phyloP scores from a whole-genome alignment of 352 stramenopile species.

The Aphanomyces invadans region DNA sequence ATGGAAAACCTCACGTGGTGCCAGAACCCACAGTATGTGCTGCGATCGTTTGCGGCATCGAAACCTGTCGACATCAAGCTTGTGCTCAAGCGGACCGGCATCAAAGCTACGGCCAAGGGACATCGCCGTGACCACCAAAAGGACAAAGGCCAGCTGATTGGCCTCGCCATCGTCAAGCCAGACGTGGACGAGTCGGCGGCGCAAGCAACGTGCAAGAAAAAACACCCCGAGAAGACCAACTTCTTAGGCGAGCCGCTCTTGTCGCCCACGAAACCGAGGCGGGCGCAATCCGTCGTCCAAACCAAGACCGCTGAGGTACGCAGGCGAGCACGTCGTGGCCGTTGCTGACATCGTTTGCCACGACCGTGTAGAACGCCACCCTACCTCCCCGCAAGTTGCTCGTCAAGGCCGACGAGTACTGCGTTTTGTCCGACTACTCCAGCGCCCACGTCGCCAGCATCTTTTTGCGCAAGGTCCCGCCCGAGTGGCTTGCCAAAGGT shows the following conservation, averaged over 20 bases:
- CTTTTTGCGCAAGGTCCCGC: slow-evolving; percentile 54
- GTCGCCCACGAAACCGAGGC: slow-evolving; percentile 32
- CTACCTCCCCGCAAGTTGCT: slow-evolving; percentile 48
- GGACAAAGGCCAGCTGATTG: slow-evolving; percentile 54
- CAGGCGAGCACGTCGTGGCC: no score
- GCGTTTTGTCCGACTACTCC: slow-evolving; percentile 49
- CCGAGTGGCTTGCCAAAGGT: slow-evolving; percentile 50
- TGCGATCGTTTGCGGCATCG: slow-evolving; percentile 36
- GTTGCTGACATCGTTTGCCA: no score
- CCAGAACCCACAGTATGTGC: slow-evolving; percentile 87
- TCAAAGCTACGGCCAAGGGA: slow-evolving; percentile 31
- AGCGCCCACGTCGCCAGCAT: slow-evolving; percentile 46
- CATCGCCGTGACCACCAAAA: slow-evolving; percentile 46
- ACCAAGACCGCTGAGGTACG: no score
- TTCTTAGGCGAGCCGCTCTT: slow-evolving; percentile 59
- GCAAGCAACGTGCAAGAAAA: slow-evolving; percentile 29
- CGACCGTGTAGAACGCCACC: slow-evolving; percentile 5
- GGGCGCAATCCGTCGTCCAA: background rate
- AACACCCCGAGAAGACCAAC: slow-evolving; percentile 51
- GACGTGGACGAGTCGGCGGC: slow-evolving; percentile 25
- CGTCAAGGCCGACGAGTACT: slow-evolving; percentile 71
- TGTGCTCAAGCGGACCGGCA: slow-evolving; percentile 59
- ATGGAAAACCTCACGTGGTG: slow-evolving; percentile 62
- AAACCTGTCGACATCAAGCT: slow-evolving; percentile 61
- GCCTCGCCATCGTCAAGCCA: slow-evolving; percentile 43